phyloP scores from a whole-genome alignment of 2,329 filamentous ascomycete species.

The Paradendryphiella salina region DNA sequence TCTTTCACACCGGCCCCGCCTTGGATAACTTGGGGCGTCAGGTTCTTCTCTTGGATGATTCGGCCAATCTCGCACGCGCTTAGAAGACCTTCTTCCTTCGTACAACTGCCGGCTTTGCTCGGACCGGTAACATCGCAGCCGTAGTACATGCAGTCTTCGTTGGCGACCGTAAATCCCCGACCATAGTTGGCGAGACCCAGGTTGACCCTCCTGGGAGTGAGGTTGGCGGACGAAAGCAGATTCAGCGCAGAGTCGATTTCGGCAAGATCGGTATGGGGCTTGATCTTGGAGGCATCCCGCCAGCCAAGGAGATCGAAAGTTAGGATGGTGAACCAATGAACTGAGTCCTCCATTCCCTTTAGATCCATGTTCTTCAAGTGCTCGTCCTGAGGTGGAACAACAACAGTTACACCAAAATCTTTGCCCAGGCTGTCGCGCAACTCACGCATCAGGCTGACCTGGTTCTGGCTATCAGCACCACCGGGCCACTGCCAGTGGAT shows the following conservation, averaged over 20 bases:
- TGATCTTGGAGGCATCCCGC: slow-evolving; percentile 24
- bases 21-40: slow-evolving; percentile 29
- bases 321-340: slow-evolving; percentile 54
- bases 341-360: slow-evolving; percentile 26
- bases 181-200: slow-evolving; percentile 56
- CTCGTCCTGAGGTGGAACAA: slow-evolving; percentile 32
- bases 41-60: slow-evolving; percentile 26
- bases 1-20: slow-evolving; percentile 42
- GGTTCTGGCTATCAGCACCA: slow-evolving; percentile 39
- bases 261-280: slow-evolving; percentile 53
- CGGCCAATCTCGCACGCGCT: slow-evolving; percentile 45
- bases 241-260: slow-evolving; percentile 51
- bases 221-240: slow-evolving; percentile 53
- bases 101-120: slow-evolving; percentile 25
- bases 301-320: slow-evolving; percentile 52
- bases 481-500: slow-evolving; percentile 53
- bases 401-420: slow-evolving; percentile 30
- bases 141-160: slow-evolving; percentile 22
- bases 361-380: slow-evolving; percentile 35
- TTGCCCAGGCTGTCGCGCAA: slow-evolving; percentile 26
- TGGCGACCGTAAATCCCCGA: slow-evolving; percentile 35
- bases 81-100: slow-evolving; percentile 41
- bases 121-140: slow-evolving; percentile 28
- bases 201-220: slow-evolving; percentile 49
- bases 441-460: slow-evolving; percentile 26